A percentile compares a stretch with the other conserved stretches of the same genome.
Conservation (phyloP, 441 rosid species). For the Pelargonium cotyledonis region DNA sequence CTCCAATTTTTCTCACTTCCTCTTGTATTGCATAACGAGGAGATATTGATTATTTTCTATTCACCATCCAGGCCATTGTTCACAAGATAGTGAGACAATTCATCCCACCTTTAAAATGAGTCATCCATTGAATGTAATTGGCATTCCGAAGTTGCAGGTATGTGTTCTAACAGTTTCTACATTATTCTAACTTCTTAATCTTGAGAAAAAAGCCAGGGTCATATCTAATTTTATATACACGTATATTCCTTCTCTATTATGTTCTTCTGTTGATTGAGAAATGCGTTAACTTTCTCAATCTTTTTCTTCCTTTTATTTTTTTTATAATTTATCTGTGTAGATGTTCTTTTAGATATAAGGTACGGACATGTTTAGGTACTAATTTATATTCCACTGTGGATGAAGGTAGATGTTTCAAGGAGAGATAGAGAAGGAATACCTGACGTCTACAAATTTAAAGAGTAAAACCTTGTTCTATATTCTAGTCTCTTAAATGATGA, state of each 20-base stretch:
- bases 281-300: not conserved
- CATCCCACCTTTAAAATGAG: conserved; percentile 17
- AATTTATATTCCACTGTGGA: conserved; percentile 44
- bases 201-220: not conserved
- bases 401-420: conserved; percentile 75
- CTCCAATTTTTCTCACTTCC: not conserved
- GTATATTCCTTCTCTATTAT: not conserved
- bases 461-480: conserved; percentile 34
- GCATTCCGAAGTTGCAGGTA: conserved; percentile 30
- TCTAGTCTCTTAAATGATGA: conserved; percentile 6
- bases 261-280: no score
- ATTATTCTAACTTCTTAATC: not conserved
- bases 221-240: not conserved
- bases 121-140: conserved; percentile 17
- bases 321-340: not conserved
- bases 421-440: conserved; percentile 30
- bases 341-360: not conserved
- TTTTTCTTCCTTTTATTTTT: not conserved
- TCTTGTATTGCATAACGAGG: no score
- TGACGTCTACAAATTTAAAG: conserved; percentile 24
- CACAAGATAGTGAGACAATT: conserved; percentile 19
- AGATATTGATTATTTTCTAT: not conserved
- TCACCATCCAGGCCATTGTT: conserved; percentile 19
- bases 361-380: conserved; percentile 16
- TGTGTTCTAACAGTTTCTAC: conserved; percentile 21